phyloP scores from a whole-genome alignment of 2,329 filamentous ascomycete genomes.

The Celoporthe dispersa region DNA sequence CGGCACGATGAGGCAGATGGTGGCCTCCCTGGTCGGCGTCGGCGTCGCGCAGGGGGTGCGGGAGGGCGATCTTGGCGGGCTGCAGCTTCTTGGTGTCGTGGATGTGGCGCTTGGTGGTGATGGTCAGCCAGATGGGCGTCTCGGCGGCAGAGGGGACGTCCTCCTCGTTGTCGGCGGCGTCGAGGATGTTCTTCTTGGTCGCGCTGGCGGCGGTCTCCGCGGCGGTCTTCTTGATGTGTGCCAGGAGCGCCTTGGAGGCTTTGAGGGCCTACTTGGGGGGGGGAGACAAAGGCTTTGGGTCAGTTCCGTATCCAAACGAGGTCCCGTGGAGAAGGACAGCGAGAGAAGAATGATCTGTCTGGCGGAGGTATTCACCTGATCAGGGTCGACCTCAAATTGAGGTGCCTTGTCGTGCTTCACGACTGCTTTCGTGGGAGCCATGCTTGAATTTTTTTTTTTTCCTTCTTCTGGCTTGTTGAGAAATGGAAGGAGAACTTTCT shows the following conservation, averaged over 20 bases:
- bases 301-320: neutral
- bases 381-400: slow-evolving; percentile 40
- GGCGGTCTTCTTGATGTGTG: slow-evolving; percentile 63
- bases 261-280: slow-evolving; percentile 55
- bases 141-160: slow-evolving; percentile 45
- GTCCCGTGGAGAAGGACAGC: neutral
- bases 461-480: slow-evolving; percentile 4
- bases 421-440: slow-evolving; percentile 42
- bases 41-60: slow-evolving; percentile 74
- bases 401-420: slow-evolving; percentile 39
- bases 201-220: slow-evolving; percentile 50
- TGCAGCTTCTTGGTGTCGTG: slow-evolving; percentile 78
- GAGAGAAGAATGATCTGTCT: neutral
- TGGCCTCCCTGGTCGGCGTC: slow-evolving; percentile 64
- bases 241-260: slow-evolving; percentile 65
- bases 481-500: slow-evolving; percentile 3
- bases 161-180: slow-evolving; percentile 45
- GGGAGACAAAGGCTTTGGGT: neutral
- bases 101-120: slow-evolving; percentile 70
- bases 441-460: slow-evolving; percentile 27
- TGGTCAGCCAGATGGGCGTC: slow-evolving; percentile 63
- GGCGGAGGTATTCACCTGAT: slow-evolving; percentile 36
- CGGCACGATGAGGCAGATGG: slow-evolving; percentile 86
- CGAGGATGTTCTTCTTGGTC: slow-evolving; percentile 61
- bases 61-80: slow-evolving; percentile 79